These are phyloP conservation scores for Podila epicladia DNA, from an alignment of 192 early-diverging fungal species.

Conservation along the genomic window DNA sequence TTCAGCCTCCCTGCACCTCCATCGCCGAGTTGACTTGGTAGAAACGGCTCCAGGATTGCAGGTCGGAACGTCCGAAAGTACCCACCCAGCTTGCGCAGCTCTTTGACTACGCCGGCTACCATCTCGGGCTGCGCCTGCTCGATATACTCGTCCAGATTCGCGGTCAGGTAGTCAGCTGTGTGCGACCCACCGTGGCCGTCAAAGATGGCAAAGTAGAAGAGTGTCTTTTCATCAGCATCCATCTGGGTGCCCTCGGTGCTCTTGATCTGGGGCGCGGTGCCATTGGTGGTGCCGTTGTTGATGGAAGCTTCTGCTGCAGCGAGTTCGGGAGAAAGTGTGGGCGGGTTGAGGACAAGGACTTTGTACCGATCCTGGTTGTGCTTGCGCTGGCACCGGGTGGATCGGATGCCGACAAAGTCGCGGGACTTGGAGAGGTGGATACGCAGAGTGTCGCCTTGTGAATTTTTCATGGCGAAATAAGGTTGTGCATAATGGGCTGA, in stretches of 20 bases:
- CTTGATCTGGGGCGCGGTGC: not conserved
- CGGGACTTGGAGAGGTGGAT: constrained; percentile 55
- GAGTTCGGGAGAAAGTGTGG: constrained; percentile 20
- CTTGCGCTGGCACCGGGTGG: constrained; percentile 62
- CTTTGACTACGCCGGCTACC: constrained; percentile 46
- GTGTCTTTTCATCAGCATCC: constrained; percentile 37
- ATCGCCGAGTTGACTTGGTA: constrained; percentile 21
- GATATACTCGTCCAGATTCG: constrained; percentile 60
- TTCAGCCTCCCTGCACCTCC: constrained; percentile 4
- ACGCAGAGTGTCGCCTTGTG: constrained; percentile 51
- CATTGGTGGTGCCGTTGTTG: constrained; percentile 10
- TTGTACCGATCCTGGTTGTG: constrained; percentile 66
- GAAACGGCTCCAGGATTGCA: constrained; percentile 33
- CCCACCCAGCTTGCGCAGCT: constrained; percentile 53
- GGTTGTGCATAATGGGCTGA: constrained; percentile 17
- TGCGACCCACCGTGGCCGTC: constrained; percentile 63
- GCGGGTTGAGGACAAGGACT: constrained; percentile 52
- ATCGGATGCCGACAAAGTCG: constrained; percentile 60
- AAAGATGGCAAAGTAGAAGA: constrained; percentile 67
- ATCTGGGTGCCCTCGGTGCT: constrained; percentile 20
- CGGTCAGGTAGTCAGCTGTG: constrained; percentile 56
- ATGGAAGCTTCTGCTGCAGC: constrained; percentile 2
- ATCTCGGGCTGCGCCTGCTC: constrained; percentile 52
- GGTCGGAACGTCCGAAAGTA: constrained; percentile 59
- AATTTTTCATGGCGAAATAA: constrained; percentile 43